phyloP scores from a whole-genome alignment of 495 filamentous ascomycete genomes.

The Elasticomyces elasticus region DNA sequence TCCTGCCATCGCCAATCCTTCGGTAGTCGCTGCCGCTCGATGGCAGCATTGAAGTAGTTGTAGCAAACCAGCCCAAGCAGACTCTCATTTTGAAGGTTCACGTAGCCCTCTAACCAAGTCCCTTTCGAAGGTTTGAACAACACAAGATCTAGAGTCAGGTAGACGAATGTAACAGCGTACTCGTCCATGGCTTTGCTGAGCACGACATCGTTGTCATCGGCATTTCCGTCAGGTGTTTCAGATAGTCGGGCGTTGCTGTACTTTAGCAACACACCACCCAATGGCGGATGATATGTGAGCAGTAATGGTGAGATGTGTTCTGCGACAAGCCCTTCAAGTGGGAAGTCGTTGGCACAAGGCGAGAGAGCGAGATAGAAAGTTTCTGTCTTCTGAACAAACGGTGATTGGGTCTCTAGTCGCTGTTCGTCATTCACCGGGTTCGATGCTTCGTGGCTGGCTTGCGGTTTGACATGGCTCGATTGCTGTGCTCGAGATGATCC shows the following conservation, averaged over 20 bases:
- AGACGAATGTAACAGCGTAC: slow-evolving; percentile 58
- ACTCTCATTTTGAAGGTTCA: slow-evolving; percentile 63
- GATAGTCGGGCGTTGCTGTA: slow-evolving; percentile 48
- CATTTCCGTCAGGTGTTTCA: slow-evolving; percentile 23
- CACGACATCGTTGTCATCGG: slow-evolving; percentile 27
- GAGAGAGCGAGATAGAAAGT: slow-evolving; percentile 63
- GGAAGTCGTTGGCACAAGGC: slow-evolving; percentile 52
- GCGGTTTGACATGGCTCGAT: neutral
- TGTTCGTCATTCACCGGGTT: neutral
- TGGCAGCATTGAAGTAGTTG: slow-evolving; percentile 66
- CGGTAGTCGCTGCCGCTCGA: slow-evolving; percentile 57
- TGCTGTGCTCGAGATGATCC: neutral
- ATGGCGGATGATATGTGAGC: slow-evolving; percentile 62
- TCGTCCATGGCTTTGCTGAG: slow-evolving; percentile 51
- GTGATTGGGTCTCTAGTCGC: slow-evolving; percentile 30
- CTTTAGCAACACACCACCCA: slow-evolving; percentile 60
- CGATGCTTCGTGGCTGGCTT: neutral
- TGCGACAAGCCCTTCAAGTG: slow-evolving; percentile 56
- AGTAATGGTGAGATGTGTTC: slow-evolving; percentile 69
- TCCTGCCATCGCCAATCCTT: slow-evolving; percentile 52
- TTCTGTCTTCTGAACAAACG: slow-evolving; percentile 51
- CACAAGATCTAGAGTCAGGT: slow-evolving; percentile 64
- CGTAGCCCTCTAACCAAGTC: slow-evolving; percentile 50
- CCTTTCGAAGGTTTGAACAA: slow-evolving; percentile 55
- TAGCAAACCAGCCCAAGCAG: slow-evolving; percentile 61